Evolutionary conservation across 1,139 yeast species (phyloP).

Genomic region (Protomyces gravidus): DNA sequence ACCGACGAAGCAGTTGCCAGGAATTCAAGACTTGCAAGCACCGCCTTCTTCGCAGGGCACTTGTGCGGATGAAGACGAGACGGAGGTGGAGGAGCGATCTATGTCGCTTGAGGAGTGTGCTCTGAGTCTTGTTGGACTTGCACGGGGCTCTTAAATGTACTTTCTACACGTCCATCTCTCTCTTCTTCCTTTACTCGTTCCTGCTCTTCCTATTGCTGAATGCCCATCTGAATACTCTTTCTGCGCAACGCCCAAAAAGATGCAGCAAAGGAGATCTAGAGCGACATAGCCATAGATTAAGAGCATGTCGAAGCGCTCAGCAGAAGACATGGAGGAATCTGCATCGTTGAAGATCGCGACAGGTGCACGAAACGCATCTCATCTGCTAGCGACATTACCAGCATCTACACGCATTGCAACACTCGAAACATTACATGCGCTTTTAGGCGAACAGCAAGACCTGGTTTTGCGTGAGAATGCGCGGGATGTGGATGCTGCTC

Average conservation of each 20-base stretch:
- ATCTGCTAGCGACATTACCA: conserved; percentile 36
- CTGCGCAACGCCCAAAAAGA: too few species aligned
- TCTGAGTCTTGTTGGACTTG: conserved; percentile 16
- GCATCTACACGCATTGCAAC: conserved; percentile 72
- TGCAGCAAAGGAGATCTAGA: too few species aligned
- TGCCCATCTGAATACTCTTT: too few species aligned
- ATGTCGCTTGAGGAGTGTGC: conserved; percentile 26
- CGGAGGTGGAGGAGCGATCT: not conserved
- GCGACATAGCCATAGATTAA: too few species aligned
- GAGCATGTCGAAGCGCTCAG: not conserved
- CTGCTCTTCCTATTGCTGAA: too few species aligned
- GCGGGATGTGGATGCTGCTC: conserved; percentile 69
- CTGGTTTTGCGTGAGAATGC: conserved; percentile 67
- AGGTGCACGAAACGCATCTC: conserved; percentile 16
- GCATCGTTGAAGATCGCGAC: conserved; percentile 11
- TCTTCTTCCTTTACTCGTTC: not conserved
- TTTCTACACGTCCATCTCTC: not conserved
- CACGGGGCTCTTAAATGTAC: conserved; percentile 1
- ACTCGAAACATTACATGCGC: conserved; percentile 65
- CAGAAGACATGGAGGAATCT: conserved; percentile 1
- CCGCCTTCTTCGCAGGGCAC: not conserved
- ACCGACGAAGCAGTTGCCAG: not conserved
- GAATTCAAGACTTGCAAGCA: not conserved
- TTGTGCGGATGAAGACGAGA: not conserved
- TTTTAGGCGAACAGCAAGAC: conserved; percentile 54